Conservation (phyloP, 2,329 filamentous ascomycete species). For the Aspergillus carbonarius region DNA sequence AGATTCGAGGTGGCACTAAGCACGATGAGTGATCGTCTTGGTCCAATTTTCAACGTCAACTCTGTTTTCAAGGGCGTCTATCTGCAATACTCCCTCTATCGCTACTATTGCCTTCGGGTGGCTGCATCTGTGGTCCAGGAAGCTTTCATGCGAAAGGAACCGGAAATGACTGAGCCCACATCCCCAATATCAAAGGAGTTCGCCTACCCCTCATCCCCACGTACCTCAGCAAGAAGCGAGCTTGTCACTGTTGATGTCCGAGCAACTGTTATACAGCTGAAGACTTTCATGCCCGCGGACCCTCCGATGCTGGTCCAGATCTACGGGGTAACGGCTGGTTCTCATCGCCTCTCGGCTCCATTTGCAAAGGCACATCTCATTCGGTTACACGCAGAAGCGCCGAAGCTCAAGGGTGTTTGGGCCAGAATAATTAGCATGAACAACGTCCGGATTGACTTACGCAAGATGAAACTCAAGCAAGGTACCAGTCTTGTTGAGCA, state of each 20-base stretch:
- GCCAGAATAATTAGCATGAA: slow-evolving; percentile 83
- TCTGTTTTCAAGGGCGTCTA: slow-evolving; percentile 76
- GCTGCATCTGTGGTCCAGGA: slow-evolving; percentile 72
- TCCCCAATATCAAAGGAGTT: slow-evolving; percentile 16
- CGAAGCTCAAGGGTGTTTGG: slow-evolving; percentile 80
- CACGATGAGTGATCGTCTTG: slow-evolving; percentile 81
- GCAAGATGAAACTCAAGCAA: slow-evolving; percentile 70
- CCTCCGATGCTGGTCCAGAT: slow-evolving; percentile 90
- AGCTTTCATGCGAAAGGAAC: slow-evolving; percentile 54
- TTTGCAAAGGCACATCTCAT: slow-evolving; percentile 75
- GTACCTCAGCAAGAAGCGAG: slow-evolving; percentile 50
- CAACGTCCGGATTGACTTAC: slow-evolving; percentile 73
- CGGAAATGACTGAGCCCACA: slow-evolving; percentile 12
- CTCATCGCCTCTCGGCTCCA: slow-evolving; percentile 82
- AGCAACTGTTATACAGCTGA: slow-evolving; percentile 78
- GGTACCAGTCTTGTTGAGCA: slow-evolving; percentile 65
- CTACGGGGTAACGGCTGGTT: slow-evolving; percentile 76
- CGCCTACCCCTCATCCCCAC: slow-evolving; percentile 28
- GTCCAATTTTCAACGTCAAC: slow-evolving; percentile 83
- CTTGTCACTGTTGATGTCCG: slow-evolving; percentile 80
- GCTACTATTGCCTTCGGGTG: slow-evolving; percentile 85
- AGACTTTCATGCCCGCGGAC: slow-evolving; percentile 82
- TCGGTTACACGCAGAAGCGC: slow-evolving; percentile 84
- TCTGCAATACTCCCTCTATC: slow-evolving; percentile 87
- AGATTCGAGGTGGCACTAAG: slow-evolving; percentile 83